Evolutionary conservation across 2,329 filamentous ascomycete species (phyloP).

Genomic region (Aspergillus sp.): DNA sequence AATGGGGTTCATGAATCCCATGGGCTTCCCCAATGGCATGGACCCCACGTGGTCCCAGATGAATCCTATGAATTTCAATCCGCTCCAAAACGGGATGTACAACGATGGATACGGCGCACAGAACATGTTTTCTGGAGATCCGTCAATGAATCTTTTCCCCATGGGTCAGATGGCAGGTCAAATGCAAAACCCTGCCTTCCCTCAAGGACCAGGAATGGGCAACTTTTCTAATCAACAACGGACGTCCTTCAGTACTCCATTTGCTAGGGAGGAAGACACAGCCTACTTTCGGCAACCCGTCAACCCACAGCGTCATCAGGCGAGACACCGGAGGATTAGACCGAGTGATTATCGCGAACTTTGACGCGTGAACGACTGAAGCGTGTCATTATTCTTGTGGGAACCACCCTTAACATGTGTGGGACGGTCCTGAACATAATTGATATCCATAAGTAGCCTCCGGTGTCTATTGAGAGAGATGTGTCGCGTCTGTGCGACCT

Average conservation of each 20-base stretch:
- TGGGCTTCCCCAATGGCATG: constrained; percentile 36
- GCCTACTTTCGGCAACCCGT: constrained; percentile 95
- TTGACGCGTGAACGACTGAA: constrained; percentile 33
- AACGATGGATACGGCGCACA: constrained; percentile 29
- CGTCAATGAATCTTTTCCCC: constrained; percentile 37
- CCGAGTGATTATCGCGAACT: constrained; percentile 91
- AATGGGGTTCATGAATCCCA: constrained; percentile 40
- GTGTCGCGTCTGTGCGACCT: no score
- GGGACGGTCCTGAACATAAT: no score
- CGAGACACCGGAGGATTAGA: constrained; percentile 72
- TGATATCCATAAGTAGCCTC: no score
- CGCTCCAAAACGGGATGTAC: constrained; percentile 35
- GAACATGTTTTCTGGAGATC: constrained; percentile 33
- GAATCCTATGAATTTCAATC: constrained; percentile 41
- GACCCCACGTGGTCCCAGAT: constrained; percentile 42
- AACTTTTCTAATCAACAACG: constrained; percentile 59
- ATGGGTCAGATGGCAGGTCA: constrained; percentile 29
- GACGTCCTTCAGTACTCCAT: constrained; percentile 51
- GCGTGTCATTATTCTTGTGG: background rate
- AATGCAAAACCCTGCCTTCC: constrained; percentile 30
- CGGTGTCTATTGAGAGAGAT: no score
- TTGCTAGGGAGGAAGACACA: constrained; percentile 71
- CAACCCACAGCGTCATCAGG: constrained; percentile 87
- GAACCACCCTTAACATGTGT: no score
- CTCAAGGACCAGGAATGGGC: constrained; percentile 32